Evolutionary conservation across 208 protist species (phyloP).

Genomic region (Wallacemonas rigidus): DNA sequence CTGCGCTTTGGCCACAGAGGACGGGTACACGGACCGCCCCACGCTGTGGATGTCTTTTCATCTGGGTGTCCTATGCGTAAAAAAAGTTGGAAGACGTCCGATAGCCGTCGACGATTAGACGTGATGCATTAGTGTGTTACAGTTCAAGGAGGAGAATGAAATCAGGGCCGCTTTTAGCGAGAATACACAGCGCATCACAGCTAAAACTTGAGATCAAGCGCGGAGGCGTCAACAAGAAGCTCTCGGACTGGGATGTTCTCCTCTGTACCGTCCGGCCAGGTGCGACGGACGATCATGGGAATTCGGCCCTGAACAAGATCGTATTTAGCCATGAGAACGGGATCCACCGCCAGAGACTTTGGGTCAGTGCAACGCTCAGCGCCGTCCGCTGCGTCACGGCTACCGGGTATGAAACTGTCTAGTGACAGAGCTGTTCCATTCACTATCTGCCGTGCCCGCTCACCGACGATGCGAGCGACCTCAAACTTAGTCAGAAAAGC

Average conservation of each 20-base stretch:
- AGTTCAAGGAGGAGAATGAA: no score
- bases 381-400: conserved; percentile 43
- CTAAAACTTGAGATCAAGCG: conserved; percentile 69
- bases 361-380: conserved; percentile 78
- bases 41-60: no score
- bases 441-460: conserved; percentile 81
- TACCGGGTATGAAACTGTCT: conserved; percentile 27
- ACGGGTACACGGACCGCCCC: no score
- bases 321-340: conserved; percentile 86
- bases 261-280: conserved; percentile 75
- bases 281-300: conserved; percentile 81
- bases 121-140: no score
- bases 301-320: conserved; percentile 76
- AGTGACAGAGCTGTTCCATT: conserved; percentile 48
- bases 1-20: no score
- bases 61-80: no score
- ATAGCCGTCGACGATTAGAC: no score
- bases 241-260: conserved; percentile 85
- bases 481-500: conserved; percentile 89
- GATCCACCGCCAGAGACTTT: conserved; percentile 70
- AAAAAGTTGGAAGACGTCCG: no score
- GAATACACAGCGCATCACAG: background rate
- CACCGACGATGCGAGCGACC: conserved; percentile 74
- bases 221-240: conserved; percentile 64
- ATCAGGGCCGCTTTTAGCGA: no score